Percentiles rank a stretch among this genome's conserved stretches.
Conservation (phyloP, 257 asterid genomes). For the Nicotiana knightiana region DNA sequence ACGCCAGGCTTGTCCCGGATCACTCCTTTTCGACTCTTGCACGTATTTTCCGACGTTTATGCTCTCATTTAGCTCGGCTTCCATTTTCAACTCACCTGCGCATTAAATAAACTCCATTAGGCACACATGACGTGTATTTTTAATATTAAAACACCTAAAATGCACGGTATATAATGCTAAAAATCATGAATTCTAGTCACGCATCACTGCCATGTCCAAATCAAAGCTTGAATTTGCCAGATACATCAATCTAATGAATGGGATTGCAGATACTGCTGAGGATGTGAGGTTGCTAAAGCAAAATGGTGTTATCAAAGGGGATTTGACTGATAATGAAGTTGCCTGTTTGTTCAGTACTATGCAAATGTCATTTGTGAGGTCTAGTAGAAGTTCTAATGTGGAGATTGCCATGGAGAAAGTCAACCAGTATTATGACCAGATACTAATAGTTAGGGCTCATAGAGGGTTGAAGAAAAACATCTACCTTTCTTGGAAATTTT, state of each 20-base stretch:
- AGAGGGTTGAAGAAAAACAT: conserved; percentile 18
- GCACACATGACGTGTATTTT: no score
- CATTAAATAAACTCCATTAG: no score
- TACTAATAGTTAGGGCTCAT: conserved; percentile 18
- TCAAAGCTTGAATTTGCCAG: conserved; percentile 34
- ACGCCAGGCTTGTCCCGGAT: no score
- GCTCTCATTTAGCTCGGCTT: no score
- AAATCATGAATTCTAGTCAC: no score
- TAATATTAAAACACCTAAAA: no score
- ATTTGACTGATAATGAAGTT: conserved; percentile 33
- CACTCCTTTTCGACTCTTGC: no score
- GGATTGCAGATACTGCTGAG: conserved; percentile 28
- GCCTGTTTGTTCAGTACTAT: conserved; percentile 37
- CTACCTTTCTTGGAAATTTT: conserved; percentile 14
- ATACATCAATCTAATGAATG: conserved; percentile 52
- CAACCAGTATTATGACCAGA: conserved; percentile 23
- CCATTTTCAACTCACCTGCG: no score
- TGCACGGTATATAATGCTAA: no score
- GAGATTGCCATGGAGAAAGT: conserved; percentile 36
- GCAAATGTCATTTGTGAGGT: conserved; percentile 22
- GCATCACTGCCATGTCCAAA: conserved; percentile 21
- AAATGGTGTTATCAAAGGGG: conserved; percentile 26
- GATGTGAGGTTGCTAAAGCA: conserved; percentile 40
- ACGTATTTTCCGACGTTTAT: no score
- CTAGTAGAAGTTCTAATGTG: conserved; percentile 13